Base-by-base conservation (phyloP, 495 filamentous ascomycete genomes). In the Aspergillus cavernicola region DNA sequence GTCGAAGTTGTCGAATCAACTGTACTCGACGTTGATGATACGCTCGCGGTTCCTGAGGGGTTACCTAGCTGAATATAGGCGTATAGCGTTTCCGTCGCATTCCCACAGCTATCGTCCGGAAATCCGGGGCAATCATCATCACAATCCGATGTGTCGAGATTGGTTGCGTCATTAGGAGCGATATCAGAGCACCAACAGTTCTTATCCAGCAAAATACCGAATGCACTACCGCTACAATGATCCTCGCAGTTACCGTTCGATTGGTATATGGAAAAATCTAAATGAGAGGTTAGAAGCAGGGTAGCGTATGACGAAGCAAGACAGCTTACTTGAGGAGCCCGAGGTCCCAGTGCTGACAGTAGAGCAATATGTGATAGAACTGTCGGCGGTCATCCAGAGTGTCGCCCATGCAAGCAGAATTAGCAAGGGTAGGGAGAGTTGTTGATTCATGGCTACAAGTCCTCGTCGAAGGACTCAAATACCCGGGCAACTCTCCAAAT, bases 131-230 rank as follows among this genome's bases (percentile, higher is more conserved):
- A 92, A 5, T 50, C 40, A 7, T 70, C 59, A 52, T 71, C 71
- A 66, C 88, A 92, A 13, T 80, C 66, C 16, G 66, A 59, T 1
- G 45, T 46, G 35, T 58, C 50, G 32, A 66, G 19, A 61, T 66
- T 58, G 54, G 66, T 66, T 20, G 73, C 70, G 15, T 72, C 59
- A 12, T 70, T 72, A 0, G 88, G 88, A 11, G 71, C 74, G 56
- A 85, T 85, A 57, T 92, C 81, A 2, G 85, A 85, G 66, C 88
- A 92, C 88, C 88, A 92, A 69, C 88, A 92, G 28, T 68, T 65
- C 18, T 81, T 70, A 16, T 70, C 75, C 58, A 85, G 84, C 15
- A 90, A 57, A 28, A 92, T 65, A 13, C 78, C 88, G 61, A 88
- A 86, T 9, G 87, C 87, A 63, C 82, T 89, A 23, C 57, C 64